These are phyloP conservation scores for Saccharomyces hybrid DNA, from an alignment of 1,139 yeast species.

Conservation along the genomic window DNA sequence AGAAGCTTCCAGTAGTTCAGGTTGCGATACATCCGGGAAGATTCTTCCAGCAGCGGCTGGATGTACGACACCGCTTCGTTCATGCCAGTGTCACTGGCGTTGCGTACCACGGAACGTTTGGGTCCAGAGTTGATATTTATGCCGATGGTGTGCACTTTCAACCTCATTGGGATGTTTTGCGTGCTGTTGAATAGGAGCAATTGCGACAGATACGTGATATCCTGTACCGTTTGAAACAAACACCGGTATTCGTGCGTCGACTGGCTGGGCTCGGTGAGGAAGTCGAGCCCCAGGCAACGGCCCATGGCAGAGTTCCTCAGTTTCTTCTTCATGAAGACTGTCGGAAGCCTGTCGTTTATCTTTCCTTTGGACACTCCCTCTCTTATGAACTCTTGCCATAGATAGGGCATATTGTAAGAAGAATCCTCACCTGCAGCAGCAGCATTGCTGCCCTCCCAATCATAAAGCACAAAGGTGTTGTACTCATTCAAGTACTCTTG, in stretches of 20 bases:
- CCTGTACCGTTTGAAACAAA: background rate
- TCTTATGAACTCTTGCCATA: slow-evolving; percentile 2
- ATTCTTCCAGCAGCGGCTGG: slow-evolving; percentile 20
- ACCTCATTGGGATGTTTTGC: background rate
- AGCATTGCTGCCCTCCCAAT: slow-evolving; percentile 4
- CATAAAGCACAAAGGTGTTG: slow-evolving; percentile 6
- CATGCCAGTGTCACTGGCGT: background rate
- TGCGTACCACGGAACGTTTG: background rate
- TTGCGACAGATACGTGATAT: slow-evolving; percentile 1
- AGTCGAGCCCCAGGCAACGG: background rate
- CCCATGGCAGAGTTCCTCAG: background rate
- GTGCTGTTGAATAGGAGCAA: slow-evolving; percentile 2
- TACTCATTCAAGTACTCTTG: slow-evolving; percentile 2
- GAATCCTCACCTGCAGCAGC: background rate
- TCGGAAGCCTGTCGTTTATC: background rate
- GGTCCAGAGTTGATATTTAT: background rate
- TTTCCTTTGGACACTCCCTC: background rate
- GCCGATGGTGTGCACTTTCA: background rate
- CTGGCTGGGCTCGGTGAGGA: background rate
- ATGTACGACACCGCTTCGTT: slow-evolving; percentile 6
- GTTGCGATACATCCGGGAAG: slow-evolving; percentile 16
- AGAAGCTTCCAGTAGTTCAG: slow-evolving; percentile 22
- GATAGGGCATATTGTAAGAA: background rate
- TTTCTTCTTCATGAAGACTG: background rate
- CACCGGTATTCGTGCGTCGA: background rate